phyloP scores from a whole-genome alignment of 495 filamentous ascomycete genomes.

The Oleoguttula mirabilis region DNA sequence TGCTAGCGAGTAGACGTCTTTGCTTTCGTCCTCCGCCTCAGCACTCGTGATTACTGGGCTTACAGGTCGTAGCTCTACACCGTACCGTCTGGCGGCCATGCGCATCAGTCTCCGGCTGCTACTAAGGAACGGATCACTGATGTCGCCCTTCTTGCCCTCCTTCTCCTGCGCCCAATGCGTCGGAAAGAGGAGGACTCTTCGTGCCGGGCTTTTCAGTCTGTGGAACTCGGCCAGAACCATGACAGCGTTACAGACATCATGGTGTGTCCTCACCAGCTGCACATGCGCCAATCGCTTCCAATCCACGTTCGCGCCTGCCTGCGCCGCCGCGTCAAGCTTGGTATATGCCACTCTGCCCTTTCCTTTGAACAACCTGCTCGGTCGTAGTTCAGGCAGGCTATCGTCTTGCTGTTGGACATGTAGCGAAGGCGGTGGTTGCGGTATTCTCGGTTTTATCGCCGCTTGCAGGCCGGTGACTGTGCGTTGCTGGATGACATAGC shows the following conservation, averaged over 20 bases:
- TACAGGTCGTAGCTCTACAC: slow-evolving; percentile 34
- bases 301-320: slow-evolving; percentile 14
- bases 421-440: slow-evolving; percentile 20
- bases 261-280: slow-evolving; percentile 32
- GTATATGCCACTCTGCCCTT: slow-evolving; percentile 19
- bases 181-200: slow-evolving; percentile 36
- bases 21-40: slow-evolving; percentile 17
- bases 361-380: slow-evolving; percentile 29
- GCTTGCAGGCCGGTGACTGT: slow-evolving; percentile 51
- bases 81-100: slow-evolving; percentile 32
- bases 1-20: slow-evolving; percentile 27
- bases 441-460: slow-evolving; percentile 40
- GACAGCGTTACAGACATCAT: slow-evolving; percentile 35
- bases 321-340: slow-evolving; percentile 24
- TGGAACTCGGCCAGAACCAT: slow-evolving; percentile 37
- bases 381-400: slow-evolving; percentile 12
- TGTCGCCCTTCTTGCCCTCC: slow-evolving; percentile 15
- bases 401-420: slow-evolving; percentile 2
- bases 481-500: slow-evolving; percentile 59
- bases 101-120: slow-evolving; percentile 35
- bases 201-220: slow-evolving; percentile 32
- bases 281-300: slow-evolving; percentile 35
- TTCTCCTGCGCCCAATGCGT: slow-evolving; percentile 29
- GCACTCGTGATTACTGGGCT: slow-evolving; percentile 22
- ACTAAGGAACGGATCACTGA: slow-evolving; percentile 23